phyloP scores from a whole-genome alignment of 768 basidiomycete species.

The Kwoniella sp. region DNA sequence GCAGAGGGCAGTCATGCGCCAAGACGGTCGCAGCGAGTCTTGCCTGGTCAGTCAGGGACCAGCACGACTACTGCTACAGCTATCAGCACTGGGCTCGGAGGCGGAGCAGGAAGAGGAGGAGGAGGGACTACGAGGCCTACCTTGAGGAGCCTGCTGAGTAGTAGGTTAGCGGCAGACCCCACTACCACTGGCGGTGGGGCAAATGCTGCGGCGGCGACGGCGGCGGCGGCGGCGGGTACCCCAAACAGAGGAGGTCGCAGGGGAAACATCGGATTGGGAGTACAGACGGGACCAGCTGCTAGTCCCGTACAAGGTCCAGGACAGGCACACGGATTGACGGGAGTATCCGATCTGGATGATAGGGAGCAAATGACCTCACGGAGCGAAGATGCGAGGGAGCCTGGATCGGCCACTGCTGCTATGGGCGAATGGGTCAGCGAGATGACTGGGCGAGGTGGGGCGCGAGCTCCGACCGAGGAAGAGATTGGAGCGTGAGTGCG shows the following conservation, averaged over 20 bases:
- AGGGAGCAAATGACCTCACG: too few species aligned
- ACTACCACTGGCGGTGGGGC: not conserved
- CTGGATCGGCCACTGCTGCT: slow-evolving; percentile 36
- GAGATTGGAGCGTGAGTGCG: slow-evolving; percentile 66
- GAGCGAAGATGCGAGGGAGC: slow-evolving; percentile 1
- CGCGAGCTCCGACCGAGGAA: slow-evolving; percentile 70
- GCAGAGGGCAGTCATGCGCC: slow-evolving; percentile 69
- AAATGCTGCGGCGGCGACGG: not conserved
- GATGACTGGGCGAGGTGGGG: slow-evolving; percentile 67
- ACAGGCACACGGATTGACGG: not conserved
- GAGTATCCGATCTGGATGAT: not conserved
- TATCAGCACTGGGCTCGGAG: not conserved
- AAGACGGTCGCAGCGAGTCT: slow-evolving; percentile 70
- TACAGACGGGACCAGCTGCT: not conserved
- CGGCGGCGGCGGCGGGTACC: not conserved
- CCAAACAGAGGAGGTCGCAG: not conserved
- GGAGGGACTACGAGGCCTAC: slow-evolving; percentile 4
- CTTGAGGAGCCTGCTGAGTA: slow-evolving; percentile 14
- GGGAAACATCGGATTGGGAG: not conserved
- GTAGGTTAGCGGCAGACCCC: not conserved
- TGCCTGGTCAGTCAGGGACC: slow-evolving; percentile 63
- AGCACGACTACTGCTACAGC: slow-evolving; percentile 9
- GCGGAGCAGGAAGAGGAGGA: not conserved
- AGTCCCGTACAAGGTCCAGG: not conserved
- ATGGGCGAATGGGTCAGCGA: slow-evolving; percentile 60